These are phyloP conservation scores for Colletotrichum sidae DNA, from an alignment of 2,329 filamentous ascomycete genomes.

Conservation along the genomic window DNA sequence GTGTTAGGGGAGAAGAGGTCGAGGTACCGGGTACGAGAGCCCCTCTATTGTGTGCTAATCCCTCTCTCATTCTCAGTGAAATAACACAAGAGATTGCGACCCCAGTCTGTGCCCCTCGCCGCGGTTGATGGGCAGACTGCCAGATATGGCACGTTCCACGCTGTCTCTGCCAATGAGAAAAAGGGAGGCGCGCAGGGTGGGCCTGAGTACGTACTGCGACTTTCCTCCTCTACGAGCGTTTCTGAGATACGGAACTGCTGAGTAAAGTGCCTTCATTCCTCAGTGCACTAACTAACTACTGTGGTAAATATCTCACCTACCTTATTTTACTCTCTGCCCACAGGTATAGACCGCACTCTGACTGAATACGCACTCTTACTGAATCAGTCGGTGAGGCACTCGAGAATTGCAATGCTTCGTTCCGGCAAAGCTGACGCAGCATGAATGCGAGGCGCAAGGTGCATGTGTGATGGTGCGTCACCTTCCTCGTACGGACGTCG, in stretches of 20 bases:
- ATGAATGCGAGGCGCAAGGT: too few species aligned
- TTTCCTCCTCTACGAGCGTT: too few species aligned
- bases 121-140: constrained; percentile 3
- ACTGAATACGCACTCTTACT: too few species aligned
- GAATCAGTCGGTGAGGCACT: too few species aligned
- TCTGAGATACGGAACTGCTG: too few species aligned
- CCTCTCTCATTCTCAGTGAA: constrained; percentile 8
- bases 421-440: too few species aligned
- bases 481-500: constrained; percentile 7
- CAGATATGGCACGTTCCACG: constrained; percentile 24
- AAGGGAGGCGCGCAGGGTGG: constrained; percentile 22
- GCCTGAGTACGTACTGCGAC: not conserved
- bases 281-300: too few species aligned
- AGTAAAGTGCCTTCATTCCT: too few species aligned
- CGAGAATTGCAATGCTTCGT: too few species aligned
- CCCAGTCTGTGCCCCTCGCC: not conserved
- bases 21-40: constrained; percentile 4
- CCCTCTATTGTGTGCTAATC: constrained; percentile 1
- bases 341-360: too few species aligned
- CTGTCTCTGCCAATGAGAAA: constrained; percentile 13
- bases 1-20: constrained; percentile 1
- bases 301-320: too few species aligned
- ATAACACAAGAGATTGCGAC: constrained; percentile 33
- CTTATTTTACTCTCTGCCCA: too few species aligned
- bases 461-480: constrained; percentile 5